Evolutionary conservation across 345 rosid genomes (phyloP).

Genomic region (Cardamine chenopodiifolia): DNA sequence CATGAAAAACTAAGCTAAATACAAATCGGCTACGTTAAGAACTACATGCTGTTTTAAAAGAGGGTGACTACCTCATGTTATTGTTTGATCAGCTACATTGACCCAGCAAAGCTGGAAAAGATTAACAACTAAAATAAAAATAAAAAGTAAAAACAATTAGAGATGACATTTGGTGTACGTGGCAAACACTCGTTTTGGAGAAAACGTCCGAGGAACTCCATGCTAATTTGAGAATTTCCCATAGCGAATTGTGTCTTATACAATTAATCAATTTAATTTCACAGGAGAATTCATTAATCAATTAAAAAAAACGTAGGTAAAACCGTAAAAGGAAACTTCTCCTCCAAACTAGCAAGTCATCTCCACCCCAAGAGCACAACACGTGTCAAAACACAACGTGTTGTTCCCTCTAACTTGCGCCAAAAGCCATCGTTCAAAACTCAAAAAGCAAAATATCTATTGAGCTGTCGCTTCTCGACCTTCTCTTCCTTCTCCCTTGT

Average conservation of each 20-base stretch:
- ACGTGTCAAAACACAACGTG: constrained; percentile 58
- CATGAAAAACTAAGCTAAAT: background rate
- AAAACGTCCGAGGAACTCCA: constrained; percentile 43
- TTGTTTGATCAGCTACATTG: constrained; percentile 1
- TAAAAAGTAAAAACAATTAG: background rate
- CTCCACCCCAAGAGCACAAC: constrained; percentile 26
- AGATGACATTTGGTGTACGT: constrained; percentile 29
- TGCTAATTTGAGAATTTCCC: constrained; percentile 20
- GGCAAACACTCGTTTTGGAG: constrained; percentile 34
- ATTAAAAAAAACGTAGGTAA: background rate
- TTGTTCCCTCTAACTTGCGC: constrained; percentile 48
- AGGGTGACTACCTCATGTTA: background rate
- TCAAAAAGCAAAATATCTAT: constrained; percentile 7
- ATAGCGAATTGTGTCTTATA: background rate
- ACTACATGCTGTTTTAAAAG: background rate
- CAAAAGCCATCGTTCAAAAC: constrained; percentile 39
- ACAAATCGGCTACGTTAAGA: background rate
- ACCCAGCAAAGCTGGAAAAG: background rate
- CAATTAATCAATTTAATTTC: background rate
- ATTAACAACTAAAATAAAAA: background rate
- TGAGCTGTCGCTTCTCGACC: constrained; percentile 46
- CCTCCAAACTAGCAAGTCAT: constrained; percentile 36
- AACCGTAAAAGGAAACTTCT: constrained; percentile 36
- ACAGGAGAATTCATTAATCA: background rate
- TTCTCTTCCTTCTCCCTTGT: constrained; percentile 40